A percentile compares a stretch with the other conserved stretches of the same genome.
Evolutionary conservation across 177 flowering plant genomes (phyloP).

Genomic region (Tripterygium wilfordii): DNA sequence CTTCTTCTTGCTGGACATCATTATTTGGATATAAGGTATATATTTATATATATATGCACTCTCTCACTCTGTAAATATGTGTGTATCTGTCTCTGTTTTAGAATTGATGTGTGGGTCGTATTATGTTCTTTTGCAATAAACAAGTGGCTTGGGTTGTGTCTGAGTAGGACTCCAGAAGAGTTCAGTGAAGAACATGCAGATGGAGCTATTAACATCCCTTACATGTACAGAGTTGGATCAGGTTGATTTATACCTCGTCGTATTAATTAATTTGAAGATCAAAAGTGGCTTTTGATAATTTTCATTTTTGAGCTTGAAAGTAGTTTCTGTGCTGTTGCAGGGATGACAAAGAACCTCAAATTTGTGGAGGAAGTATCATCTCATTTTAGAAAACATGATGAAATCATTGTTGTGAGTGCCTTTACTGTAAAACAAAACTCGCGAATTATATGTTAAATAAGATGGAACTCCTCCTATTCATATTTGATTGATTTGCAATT

Average conservation of each 20-base stretch:
- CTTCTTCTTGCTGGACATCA: slow-evolving; percentile 86
- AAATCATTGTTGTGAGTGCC: slow-evolving; percentile 69
- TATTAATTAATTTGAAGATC: no score
- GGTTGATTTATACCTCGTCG: slow-evolving; percentile 28
- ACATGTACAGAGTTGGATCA: slow-evolving; percentile 63
- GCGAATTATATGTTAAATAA: no score
- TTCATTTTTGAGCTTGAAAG: no score
- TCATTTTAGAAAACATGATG: slow-evolving; percentile 62
- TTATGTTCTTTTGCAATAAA: not conserved
- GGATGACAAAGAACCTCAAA: slow-evolving; percentile 70
- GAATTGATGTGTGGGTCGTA: no score
- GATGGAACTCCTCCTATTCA: no score
- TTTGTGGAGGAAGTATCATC: slow-evolving; percentile 58
- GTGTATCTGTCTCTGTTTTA: no score
- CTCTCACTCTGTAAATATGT: no score
- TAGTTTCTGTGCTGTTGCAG: no score
- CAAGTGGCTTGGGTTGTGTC: not conserved
- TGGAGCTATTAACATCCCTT: slow-evolving; percentile 85
- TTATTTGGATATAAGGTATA: slow-evolving; percentile 81
- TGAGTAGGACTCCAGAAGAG: slow-evolving; percentile 76
- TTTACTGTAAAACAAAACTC: no score
- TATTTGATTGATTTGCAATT: not conserved
- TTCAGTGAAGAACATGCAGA: slow-evolving; percentile 68
- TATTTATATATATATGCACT: not conserved
- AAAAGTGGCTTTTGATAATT: no score